Base-by-base conservation (phyloP, 805 yeast species). In the Starmerella floris region DNA sequence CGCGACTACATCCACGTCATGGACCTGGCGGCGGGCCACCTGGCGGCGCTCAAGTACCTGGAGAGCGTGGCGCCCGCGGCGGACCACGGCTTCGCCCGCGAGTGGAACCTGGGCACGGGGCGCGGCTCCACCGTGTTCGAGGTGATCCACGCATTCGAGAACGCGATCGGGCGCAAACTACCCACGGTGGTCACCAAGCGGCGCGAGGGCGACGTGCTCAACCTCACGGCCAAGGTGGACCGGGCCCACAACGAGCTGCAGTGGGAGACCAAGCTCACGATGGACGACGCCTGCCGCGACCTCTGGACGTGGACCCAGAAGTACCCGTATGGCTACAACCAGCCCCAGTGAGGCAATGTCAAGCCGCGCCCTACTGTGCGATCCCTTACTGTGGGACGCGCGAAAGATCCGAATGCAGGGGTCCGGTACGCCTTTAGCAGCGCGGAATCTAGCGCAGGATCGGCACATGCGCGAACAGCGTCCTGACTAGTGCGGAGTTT, bases 51-150 rank as follows among this genome's bases (percentile, higher is more conserved):
- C 51, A 62, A 69, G 36, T 75, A 76, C 56, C 66, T 82, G 39
- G 60, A 65, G 27, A 41, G 45, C 1, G 52, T 56, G 30, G 30
- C 33, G n/a, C 30, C 45, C 10, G 44, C 11, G 8, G n/a, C 39
- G 5, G 32, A 44, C 21, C 50, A 57, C 16, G 83, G 82, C 6
- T 63, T 74, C 40, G 76, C 70, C 54, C 69, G 85, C 41, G 88
- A 75, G 57, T 82, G 91, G 91, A 82, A 82, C 57, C 69, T 82
- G 44, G 93, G 93, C 34, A 75, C 87, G 13, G 93, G 93, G 25
- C 71, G 64, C 22, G 93, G 93, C n/a, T 66, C 77, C 10, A 79
- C 88, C 1, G 93, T 82, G 4, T 65, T 79, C 44, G 85, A 82
- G 51, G 77, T 82, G 34, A 69, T 74, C 54, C 57, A 69, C 42